A percentile compares a stretch with the other conserved stretches of the same genome.
Conservation (phyloP, 2,329 filamentous ascomycete genomes). For the Aureobasidium vineae region DNA sequence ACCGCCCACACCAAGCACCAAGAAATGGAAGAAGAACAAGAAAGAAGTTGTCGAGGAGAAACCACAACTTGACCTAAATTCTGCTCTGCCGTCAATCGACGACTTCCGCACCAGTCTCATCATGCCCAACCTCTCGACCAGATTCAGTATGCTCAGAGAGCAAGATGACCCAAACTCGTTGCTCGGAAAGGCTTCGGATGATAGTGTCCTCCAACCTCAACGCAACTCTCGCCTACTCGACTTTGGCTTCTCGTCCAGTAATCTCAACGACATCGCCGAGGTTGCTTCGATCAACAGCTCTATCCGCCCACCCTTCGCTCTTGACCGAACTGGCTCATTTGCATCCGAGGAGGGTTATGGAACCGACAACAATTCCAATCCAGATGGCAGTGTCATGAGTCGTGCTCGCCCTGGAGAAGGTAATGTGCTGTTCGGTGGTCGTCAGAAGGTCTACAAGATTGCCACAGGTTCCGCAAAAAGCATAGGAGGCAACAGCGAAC, state of each 20-base stretch:
- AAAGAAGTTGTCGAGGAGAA: slow-evolving; percentile 54
- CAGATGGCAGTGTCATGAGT: slow-evolving; percentile 73
- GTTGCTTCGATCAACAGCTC: slow-evolving; percentile 73
- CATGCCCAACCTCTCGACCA: slow-evolving; percentile 90
- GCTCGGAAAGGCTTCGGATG: slow-evolving; percentile 90
- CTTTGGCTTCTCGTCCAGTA: slow-evolving; percentile 58
- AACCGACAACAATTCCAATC: slow-evolving; percentile 63
- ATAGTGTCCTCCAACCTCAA: slow-evolving; percentile 83
- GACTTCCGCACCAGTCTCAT: slow-evolving; percentile 94
- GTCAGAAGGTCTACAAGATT: slow-evolving; percentile 94
- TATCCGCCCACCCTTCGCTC: slow-evolving; percentile 57
- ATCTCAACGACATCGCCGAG: slow-evolving; percentile 83
- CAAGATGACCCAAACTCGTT: slow-evolving; percentile 89
- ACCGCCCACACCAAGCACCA: slow-evolving; percentile 30
- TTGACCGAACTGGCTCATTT: slow-evolving; percentile 62
- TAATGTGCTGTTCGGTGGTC: slow-evolving; percentile 89
- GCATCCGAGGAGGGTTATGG: slow-evolving; percentile 59
- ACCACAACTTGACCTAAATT: slow-evolving; percentile 67
- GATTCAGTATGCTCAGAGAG: slow-evolving; percentile 95
- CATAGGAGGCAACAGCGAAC: slow-evolving; percentile 38
- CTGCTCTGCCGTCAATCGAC: slow-evolving; percentile 74
- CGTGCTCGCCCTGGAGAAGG: slow-evolving; percentile 80
- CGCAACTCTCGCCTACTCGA: slow-evolving; percentile 75
- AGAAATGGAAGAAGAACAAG: slow-evolving; percentile 53
- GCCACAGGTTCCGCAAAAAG: slow-evolving; percentile 53